Evolutionary conservation across 495 filamentous ascomycete genomes (phyloP), one percentile per base, ranked within the genome.

Genomic region (Penicillium taxi): DNA sequence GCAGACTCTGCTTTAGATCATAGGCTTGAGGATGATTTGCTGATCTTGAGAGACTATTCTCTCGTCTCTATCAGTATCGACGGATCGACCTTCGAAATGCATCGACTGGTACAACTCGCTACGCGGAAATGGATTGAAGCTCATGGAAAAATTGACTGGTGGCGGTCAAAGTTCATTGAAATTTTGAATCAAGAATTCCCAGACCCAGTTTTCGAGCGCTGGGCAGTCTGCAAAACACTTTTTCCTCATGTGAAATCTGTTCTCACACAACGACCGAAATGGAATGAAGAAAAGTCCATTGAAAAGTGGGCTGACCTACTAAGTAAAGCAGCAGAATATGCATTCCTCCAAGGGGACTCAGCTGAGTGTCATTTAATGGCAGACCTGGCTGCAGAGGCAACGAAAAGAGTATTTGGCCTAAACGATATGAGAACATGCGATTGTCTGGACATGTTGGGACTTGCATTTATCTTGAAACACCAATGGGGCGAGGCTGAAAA

Each of bases 41-140:
- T 26, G 2, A 25, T 36, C 9, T 28, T 61, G 24, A 37, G 32
- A 9, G 32, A 34, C 17, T 34, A 34, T 23, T 34, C 19, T 1
- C 8, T 34, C 2, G 42, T 62, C 18, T 45, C 51, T 13, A 26
- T 44, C 7, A 34, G 20, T 9, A 9, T 2, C 7, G 38, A 42
- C 15, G 22, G 18, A 11, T 13, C 15, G 32, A 49, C 37, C 0
- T 72, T 67, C 36, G 53, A 64, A 37, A 75, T 73, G 59, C 61
- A 75, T 48, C 12, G 36, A 31, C 54, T 75, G 1, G 67, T 74
- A n/a, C 63, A 73, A 47, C 37, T 70, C 13, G 55, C 63, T 2
- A 69, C 47, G 14, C 39, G 55, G 36, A 56, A 45, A 14, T 73
- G 67, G 70, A 44, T 74, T n/a, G 38, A 61, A 31, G 39, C 36